Evolutionary conservation across 257 asterid genomes (phyloP).

Genomic region (Solanum pinnatisectum): DNA sequence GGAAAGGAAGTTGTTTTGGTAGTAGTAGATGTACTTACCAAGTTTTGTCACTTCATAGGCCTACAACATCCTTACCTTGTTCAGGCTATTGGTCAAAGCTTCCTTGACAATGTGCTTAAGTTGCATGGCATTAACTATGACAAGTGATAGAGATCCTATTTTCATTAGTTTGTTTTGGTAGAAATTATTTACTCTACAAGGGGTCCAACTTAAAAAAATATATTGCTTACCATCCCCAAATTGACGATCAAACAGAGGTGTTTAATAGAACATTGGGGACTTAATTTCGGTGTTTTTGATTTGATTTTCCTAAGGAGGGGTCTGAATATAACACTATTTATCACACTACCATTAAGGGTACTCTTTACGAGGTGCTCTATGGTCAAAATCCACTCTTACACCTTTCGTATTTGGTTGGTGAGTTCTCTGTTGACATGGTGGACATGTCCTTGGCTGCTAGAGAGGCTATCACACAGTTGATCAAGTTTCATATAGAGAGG

Average conservation of each 20-base stretch:
- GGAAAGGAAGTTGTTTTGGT: neutral
- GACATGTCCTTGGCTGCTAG: neutral
- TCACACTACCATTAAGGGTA: neutral
- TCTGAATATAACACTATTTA: neutral
- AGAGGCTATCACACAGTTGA: neutral
- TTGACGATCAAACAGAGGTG: neutral
- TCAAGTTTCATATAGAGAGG: neutral
- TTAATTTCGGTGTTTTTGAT: neutral
- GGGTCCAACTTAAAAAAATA: neutral
- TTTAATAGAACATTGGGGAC: neutral
- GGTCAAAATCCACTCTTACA: neutral
- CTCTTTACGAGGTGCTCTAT: neutral
- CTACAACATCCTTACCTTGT: neutral
- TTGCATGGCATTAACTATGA: neutral
- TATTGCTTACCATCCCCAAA: neutral
- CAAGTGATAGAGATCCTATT: neutral
- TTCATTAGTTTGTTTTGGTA: neutral
- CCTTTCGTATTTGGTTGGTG: neutral
- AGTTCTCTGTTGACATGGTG: neutral
- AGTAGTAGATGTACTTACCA: neutral
- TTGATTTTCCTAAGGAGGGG: neutral
- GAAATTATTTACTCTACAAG: neutral
- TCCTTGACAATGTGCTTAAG: neutral
- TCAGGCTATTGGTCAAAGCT: neutral
- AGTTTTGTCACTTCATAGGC: neutral